A percentile compares a stretch with the other conserved stretches of the same genome.
Evolutionary conservation across 2,329 filamentous ascomycete genomes (phyloP).

Genomic region (Rhinocladiella mackenziei): DNA sequence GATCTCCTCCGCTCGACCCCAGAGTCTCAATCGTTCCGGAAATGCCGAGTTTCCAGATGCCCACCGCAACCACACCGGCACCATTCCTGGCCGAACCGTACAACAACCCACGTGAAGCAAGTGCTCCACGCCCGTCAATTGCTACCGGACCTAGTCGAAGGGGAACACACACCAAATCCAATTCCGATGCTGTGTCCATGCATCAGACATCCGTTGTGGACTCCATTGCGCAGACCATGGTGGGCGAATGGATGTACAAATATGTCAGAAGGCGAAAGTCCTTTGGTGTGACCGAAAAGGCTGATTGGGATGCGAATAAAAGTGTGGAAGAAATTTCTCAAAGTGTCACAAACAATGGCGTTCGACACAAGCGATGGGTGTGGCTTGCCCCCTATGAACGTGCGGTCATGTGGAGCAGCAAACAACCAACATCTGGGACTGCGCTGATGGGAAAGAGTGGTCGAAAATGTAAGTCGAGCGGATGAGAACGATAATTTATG

Average conservation of each 20-base stretch:
- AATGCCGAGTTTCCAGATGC: slow-evolving; percentile 34
- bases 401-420: slow-evolving; percentile 96
- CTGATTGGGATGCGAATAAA: slow-evolving; percentile 52
- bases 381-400: slow-evolving; percentile 97
- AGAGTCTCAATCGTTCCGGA: slow-evolving; percentile 30
- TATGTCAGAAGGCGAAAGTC: slow-evolving; percentile 65
- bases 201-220: slow-evolving; percentile 82
- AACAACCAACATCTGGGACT: slow-evolving; percentile 83
- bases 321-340: slow-evolving; percentile 66
- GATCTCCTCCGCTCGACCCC: slow-evolving; percentile 40
- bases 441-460: slow-evolving; percentile 92
- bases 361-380: slow-evolving; percentile 91
- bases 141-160: slow-evolving; percentile 48
- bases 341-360: slow-evolving; percentile 62
- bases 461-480: slow-evolving; percentile 71
- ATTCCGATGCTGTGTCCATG: slow-evolving; percentile 55
- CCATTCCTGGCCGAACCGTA: slow-evolving; percentile 13
- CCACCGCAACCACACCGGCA: slow-evolving; percentile 14
- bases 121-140: slow-evolving; percentile 28
- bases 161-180: slow-evolving; percentile 36
- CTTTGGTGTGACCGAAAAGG: slow-evolving; percentile 69
- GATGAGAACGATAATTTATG: slow-evolving; percentile 25
- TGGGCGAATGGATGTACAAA: slow-evolving; percentile 67
- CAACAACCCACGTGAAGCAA: slow-evolving; percentile 22
- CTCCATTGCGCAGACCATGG: slow-evolving; percentile 96